Base-by-base conservation (phyloP, 1,284 basidiomycete genomes). In the Ustilago tritici region DNA sequence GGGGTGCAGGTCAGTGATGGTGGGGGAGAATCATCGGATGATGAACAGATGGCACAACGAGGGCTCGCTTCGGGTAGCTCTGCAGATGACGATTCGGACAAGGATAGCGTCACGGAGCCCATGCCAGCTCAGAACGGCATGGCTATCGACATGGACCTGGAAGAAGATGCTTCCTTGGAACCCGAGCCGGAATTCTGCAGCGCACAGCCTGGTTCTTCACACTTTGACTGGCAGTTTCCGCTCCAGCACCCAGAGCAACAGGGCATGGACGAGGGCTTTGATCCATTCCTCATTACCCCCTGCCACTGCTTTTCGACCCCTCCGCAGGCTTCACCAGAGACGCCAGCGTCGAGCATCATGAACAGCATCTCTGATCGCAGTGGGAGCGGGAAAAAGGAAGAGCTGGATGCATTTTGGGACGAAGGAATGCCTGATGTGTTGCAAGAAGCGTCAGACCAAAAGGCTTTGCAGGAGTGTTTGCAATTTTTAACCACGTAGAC, bases 231-330 rank as follows among this genome's bases (percentile, higher is more conserved):
- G 15, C 23, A 50, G 40, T 53, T 46, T 1, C 17, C 57, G n/a
- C 53, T 54, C 23, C 56, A 60, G 4, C 55, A 62, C 35, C 36
- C 49, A 0, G 23, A 60, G n/a, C 60, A 32, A 4, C 23, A 35
- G 10, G 9, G n/a, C 2, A 32, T 36, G 19, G 56, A 10, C 19
- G 38, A 52, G 2, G 43, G 47, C 3, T 46, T 60, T 50, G 59
- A 70, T 32, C 47, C 62, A 0, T 61, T 65, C 23, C 68, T 70
- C 54, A 58, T 53, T 49, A 61, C 68, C 11, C 62, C 68, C n/a
- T 65, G 68, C 50, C 15, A 49, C 6, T 58, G 62, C 52, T 31
- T 28, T 32, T 11, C 32, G 2, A 19, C 40, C 32, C 59, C 6
- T 6, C 38, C 14, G 8, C n/a, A 19, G 14, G 19, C 11, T 32